Conservation (phyloP, 2,329 filamentous ascomycete species). For the Aciculosporium take region DNA sequence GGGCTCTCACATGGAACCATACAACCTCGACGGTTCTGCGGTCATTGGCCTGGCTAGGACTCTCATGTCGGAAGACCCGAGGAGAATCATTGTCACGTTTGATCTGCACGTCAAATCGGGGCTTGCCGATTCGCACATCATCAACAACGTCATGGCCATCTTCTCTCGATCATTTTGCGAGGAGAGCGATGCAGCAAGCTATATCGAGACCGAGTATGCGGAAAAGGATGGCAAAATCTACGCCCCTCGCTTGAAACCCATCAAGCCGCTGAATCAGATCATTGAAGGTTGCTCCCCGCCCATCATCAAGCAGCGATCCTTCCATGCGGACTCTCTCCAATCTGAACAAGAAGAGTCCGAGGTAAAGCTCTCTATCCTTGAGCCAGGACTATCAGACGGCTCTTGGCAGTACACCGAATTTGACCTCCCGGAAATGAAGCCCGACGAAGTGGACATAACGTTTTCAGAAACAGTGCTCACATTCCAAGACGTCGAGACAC, state of each 20-base stretch:
- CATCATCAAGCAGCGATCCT: conserved; percentile 8
- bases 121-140: conserved; percentile 8
- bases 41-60: conserved; percentile 33
- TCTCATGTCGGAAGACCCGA: conserved; percentile 33
- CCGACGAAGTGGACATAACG: conserved; percentile 26
- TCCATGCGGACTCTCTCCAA: conserved; percentile 5
- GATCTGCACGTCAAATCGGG: conserved; percentile 20
- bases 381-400: conserved; percentile 14
- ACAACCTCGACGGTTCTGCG: conserved; percentile 22
- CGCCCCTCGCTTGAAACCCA: conserved; percentile 30
- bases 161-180: conserved; percentile 13
- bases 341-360: conserved; percentile 3
- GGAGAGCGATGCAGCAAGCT: conserved; percentile 5
- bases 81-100: conserved; percentile 28
- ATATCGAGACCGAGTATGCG: conserved; percentile 29
- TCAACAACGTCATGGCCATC: conserved; percentile 13
- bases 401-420: conserved; percentile 14
- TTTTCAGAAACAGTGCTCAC: conserved; percentile 23
- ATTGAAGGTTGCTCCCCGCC: conserved; percentile 21
- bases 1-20: conserved; percentile 23
- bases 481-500: conserved; percentile 22
- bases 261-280: conserved; percentile 27
- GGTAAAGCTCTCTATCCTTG: conserved; percentile 13
- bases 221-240: conserved; percentile 23
- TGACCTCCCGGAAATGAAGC: conserved; percentile 10